A percentile compares a stretch with the other conserved stretches of the same genome.
Evolutionary conservation across 768 basidiomycete genomes (phyloP).

Genomic region (Serendipita indica): DNA sequence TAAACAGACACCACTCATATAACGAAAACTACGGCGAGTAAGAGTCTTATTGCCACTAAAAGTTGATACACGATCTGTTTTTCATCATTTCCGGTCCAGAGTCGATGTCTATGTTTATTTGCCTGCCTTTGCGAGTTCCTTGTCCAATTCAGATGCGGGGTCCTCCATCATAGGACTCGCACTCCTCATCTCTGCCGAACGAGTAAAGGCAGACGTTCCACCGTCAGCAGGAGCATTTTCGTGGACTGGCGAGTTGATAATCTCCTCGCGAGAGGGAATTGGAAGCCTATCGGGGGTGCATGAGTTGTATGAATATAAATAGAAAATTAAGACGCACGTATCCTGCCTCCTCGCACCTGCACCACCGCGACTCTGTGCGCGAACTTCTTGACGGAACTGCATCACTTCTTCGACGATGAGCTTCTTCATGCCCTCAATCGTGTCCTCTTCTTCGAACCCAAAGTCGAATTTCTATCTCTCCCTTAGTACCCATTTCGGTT

Average conservation of each 20-base stretch:
- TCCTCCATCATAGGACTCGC: conserved; percentile 70
- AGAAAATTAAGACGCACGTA: conserved; percentile 32
- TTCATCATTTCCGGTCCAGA: not conserved
- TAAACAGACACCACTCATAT: not conserved
- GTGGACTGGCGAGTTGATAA: conserved; percentile 57
- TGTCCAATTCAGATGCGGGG: conserved; percentile 72
- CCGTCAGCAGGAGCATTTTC: conserved; percentile 46
- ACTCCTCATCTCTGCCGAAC: conserved; percentile 25
- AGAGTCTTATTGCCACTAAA: not conserved
- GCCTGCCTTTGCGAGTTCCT: conserved; percentile 60
- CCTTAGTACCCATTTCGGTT: not conserved
- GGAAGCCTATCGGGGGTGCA: conserved; percentile 38
- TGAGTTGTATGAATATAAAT: not conserved
- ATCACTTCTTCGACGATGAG: conserved; percentile 89
- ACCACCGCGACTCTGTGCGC: conserved; percentile 59
- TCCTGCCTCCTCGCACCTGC: conserved; percentile 66
- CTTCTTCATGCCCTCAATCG: conserved; percentile 92
- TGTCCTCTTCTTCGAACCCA: conserved; percentile 90
- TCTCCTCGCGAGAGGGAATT: conserved; percentile 68
- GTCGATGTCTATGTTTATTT: too few species aligned
- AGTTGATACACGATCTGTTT: not conserved
- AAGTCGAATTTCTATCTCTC: conserved; percentile 64
- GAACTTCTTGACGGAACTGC: conserved; percentile 76
- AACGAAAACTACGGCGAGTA: not conserved
- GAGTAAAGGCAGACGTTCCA: conserved; percentile 54